Conservation (phyloP, 805 yeast genomes). For the Metschnikowia shivogae region DNA sequence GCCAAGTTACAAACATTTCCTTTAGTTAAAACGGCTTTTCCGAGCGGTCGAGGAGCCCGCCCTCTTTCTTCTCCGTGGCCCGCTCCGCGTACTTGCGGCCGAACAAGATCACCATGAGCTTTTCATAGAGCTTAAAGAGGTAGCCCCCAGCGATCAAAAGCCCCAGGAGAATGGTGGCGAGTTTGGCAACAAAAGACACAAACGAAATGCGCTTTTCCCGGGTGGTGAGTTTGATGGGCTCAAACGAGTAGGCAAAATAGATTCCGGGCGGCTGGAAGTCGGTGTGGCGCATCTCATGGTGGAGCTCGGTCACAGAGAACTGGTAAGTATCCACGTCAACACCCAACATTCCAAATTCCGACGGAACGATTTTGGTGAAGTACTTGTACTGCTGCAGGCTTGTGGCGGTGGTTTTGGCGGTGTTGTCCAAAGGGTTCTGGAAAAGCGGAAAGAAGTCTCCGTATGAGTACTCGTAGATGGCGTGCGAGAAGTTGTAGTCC, state of each 20-base stretch:
- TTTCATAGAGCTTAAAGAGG: conserved; percentile 55
- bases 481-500: conserved; percentile 74
- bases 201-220: conserved; percentile 74
- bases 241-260: conserved; percentile 80
- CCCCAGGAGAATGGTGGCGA: conserved; percentile 83
- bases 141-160: conserved; percentile 66
- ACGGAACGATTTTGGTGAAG: conserved; percentile 77
- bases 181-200: conserved; percentile 67
- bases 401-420: conserved; percentile 53
- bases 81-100: conserved; percentile 55
- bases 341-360: conserved; percentile 68
- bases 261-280: conserved; percentile 60
- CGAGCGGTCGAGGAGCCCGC: conserved; percentile 26
- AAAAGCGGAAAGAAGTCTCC: conserved; percentile 87
- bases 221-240: conserved; percentile 70
- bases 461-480: conserved; percentile 80
- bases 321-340: conserved; percentile 75
- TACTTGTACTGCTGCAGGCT: conserved; percentile 56
- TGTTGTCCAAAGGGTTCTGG: conserved; percentile 81
- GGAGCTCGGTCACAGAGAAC: conserved; percentile 64
- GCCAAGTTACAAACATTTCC: not conserved
- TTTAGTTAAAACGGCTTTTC: not conserved
- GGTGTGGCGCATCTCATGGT: conserved; percentile 19
- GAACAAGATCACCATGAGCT: conserved; percentile 43
- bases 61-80: conserved; percentile 43